A percentile compares a stretch with the other conserved stretches of the same genome.
Evolutionary conservation across 2,329 filamentous ascomycete species (phyloP).

Genomic region (Seiridium cupressi): DNA sequence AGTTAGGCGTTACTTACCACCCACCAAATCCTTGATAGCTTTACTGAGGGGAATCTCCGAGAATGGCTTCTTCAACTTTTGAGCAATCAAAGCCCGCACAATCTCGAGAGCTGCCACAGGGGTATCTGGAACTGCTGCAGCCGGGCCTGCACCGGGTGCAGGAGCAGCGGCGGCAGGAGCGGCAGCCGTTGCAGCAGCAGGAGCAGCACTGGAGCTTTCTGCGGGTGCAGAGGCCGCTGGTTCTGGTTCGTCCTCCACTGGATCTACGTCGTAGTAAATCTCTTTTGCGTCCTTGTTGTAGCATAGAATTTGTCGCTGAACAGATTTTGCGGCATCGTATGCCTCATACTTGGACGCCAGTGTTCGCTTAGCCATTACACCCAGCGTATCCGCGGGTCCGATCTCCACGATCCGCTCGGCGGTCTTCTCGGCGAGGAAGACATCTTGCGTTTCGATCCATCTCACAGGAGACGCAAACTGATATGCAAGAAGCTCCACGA

Average conservation of each 20-base stretch:
- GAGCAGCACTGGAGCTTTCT: slow-evolving; percentile 31
- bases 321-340: slow-evolving; percentile 93
- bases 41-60: slow-evolving; percentile 89
- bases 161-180: slow-evolving; percentile 49
- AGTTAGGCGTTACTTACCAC: slow-evolving; percentile 61
- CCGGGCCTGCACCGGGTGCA: slow-evolving; percentile 74
- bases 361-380: slow-evolving; percentile 96
- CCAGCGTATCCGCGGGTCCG: slow-evolving; percentile 92
- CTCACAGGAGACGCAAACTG: slow-evolving; percentile 98
- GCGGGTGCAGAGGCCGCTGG: slow-evolving; percentile 46
- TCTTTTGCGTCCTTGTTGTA: slow-evolving; percentile 99
- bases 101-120: slow-evolving; percentile 89
- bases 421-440: slow-evolving; percentile 92
- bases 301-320: slow-evolving; percentile 96
- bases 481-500: slow-evolving; percentile 98
- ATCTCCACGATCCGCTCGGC: slow-evolving; percentile 98
- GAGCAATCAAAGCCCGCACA: slow-evolving; percentile 83
- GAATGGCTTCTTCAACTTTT: slow-evolving; percentile 95
- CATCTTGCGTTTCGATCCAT: slow-evolving; percentile 99
- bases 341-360: slow-evolving; percentile 97
- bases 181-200: slow-evolving; percentile 34
- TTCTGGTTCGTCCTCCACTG: slow-evolving; percentile 84
- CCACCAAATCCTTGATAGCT: slow-evolving; percentile 97
- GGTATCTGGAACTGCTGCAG: slow-evolving; percentile 79
- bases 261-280: slow-evolving; percentile 98